These are phyloP conservation scores for Aspergillus cristatus DNA, from an alignment of 495 filamentous ascomycete genomes.

Conservation along the genomic window DNA sequence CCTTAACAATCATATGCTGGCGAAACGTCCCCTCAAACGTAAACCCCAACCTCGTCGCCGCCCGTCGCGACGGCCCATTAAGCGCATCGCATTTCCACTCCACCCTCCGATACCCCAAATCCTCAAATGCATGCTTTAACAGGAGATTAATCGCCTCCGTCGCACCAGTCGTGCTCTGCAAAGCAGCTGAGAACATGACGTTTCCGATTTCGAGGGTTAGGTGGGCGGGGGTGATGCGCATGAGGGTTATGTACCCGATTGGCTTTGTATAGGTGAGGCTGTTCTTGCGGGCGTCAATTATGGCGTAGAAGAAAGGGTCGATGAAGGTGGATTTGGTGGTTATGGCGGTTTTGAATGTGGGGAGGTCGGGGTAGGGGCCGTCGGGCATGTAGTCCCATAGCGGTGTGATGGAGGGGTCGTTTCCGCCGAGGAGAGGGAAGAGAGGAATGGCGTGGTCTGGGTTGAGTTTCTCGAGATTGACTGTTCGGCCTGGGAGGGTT, in stretches of 20 bases:
- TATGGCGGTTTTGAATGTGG: conserved; percentile 19
- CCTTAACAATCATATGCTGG: conserved; percentile 38
- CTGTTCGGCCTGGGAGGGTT: conserved; percentile 19
- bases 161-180: conserved; percentile 34
- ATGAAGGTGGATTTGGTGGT: conserved; percentile 10
- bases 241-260: conserved; percentile 26
- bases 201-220: conserved; percentile 34
- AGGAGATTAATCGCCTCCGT: conserved; percentile 39
- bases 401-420: conserved; percentile 10
- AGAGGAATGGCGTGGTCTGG: conserved; percentile 21
- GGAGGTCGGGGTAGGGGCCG: conserved; percentile 25
- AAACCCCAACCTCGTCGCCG: conserved; percentile 40
- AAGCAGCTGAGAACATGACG: conserved; percentile 25
- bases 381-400: conserved; percentile 34
- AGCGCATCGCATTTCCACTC: conserved; percentile 42
- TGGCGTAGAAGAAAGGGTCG: conserved; percentile 26
- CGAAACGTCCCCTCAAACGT: conserved; percentile 37
- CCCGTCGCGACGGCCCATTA: conserved; percentile 30
- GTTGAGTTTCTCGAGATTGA: conserved; percentile 23
- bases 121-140: conserved; percentile 28
- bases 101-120: conserved; percentile 32
- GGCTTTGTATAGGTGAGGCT: conserved; percentile 1
- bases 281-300: conserved; percentile 15
- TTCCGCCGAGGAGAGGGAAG: conserved; percentile 25
- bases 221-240: conserved; percentile 27